Evolutionary conservation across 2,329 filamentous ascomycete species (phyloP).

Genomic region (Phaeosphaeria sp.): DNA sequence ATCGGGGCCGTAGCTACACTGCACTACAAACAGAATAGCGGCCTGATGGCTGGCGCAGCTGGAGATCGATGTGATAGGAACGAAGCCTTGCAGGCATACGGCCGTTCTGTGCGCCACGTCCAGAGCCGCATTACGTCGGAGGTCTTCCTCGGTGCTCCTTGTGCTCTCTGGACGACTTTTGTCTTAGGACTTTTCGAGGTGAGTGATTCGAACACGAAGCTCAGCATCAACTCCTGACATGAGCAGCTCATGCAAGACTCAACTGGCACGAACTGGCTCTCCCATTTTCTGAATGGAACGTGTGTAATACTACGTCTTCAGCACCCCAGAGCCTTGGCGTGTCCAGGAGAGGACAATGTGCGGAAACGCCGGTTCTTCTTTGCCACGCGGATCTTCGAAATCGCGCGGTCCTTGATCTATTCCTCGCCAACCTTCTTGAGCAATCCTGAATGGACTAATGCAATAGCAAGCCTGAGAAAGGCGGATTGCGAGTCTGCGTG

Average conservation of each 20-base stretch:
- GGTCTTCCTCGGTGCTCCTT: conserved; percentile 18
- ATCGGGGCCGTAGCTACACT: conserved; percentile 25
- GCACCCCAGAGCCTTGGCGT: conserved; percentile 14
- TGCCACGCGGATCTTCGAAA: conserved; percentile 34
- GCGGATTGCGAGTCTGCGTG: conserved; percentile 14
- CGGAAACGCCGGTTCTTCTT: conserved; percentile 32
- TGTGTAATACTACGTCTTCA: conserved; percentile 32
- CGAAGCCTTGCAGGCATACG: conserved; percentile 26
- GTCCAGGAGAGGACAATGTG: conserved; percentile 1
- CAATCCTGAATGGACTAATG: conserved; percentile 22
- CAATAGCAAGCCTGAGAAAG: conserved; percentile 24
- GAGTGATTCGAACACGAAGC: background rate
- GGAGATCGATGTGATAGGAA: background rate
- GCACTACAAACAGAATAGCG: conserved; percentile 13
- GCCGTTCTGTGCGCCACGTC: conserved; percentile 20
- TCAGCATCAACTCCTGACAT: background rate
- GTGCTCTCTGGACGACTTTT: conserved; percentile 34
- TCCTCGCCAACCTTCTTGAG: conserved; percentile 30
- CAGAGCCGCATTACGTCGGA: conserved; percentile 16
- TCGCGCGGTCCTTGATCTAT: conserved; percentile 33
- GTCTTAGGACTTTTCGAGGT: conserved; percentile 36
- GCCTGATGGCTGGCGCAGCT: background rate
- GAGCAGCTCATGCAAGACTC: conserved; percentile 35
- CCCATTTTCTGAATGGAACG: conserved; percentile 36
- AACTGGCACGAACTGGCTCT: conserved; percentile 33